These are phyloP conservation scores for Sideroxylon spinosum DNA, from an alignment of 179 eudicot genomes.

Conservation along the genomic window DNA sequence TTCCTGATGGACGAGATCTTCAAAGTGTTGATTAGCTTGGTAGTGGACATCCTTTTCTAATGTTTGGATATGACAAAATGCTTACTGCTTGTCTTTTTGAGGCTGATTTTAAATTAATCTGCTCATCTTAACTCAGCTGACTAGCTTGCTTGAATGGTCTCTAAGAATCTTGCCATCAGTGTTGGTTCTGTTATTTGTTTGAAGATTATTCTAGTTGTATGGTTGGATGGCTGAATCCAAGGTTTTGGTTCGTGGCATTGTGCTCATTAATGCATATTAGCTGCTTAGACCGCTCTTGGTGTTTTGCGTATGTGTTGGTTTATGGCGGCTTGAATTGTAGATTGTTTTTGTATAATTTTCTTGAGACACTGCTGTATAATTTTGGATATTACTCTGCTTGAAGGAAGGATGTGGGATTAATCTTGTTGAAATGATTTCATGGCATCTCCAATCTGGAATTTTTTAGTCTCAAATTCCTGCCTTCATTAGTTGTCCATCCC, in stretches of 20 bases:
- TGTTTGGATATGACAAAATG: neutral
- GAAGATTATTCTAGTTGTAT: neutral
- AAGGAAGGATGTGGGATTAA: neutral
- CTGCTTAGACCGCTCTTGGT: neutral
- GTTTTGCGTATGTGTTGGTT: neutral
- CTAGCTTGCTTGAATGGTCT: neutral
- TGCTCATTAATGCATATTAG: neutral
- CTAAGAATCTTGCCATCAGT: neutral
- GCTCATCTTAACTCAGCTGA: neutral
- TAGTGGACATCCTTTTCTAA: neutral
- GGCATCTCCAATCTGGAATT: too few relatives aligned
- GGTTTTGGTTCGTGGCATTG: neutral
- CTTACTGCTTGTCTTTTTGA: neutral
- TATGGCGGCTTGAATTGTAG: neutral
- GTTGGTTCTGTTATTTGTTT: neutral
- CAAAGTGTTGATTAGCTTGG: neutral
- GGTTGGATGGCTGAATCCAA: neutral
- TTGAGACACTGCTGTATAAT: neutral
- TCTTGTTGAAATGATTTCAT: too few relatives aligned
- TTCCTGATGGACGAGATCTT: neutral
- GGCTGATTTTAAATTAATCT: neutral
- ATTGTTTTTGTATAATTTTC: neutral
- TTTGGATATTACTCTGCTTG: neutral
- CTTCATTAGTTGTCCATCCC: neutral
- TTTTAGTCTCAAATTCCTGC: too few relatives aligned